These are phyloP conservation scores for Tephrocybe sp. DNA, from an alignment of 768 basidiomycete genomes.

Conservation along the genomic window DNA sequence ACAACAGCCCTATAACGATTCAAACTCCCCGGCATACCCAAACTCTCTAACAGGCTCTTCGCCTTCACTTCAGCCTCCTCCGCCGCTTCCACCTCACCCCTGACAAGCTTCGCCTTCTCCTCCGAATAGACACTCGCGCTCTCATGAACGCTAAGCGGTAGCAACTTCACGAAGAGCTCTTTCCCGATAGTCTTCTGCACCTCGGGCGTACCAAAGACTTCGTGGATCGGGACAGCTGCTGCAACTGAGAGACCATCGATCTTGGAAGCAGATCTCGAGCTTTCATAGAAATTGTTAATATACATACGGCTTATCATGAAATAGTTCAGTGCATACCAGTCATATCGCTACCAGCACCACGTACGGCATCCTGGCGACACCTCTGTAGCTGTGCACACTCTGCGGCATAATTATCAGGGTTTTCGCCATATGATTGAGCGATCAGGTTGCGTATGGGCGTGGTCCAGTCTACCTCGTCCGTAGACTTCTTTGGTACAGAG, in stretches of 20 bases:
- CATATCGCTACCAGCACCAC: conserved; percentile 92
- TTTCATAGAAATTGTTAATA: conserved; percentile 17
- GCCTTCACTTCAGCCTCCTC: conserved; percentile 82
- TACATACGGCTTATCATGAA: neutral
- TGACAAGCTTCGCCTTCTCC: conserved; percentile 92
- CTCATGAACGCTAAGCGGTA: conserved; percentile 94
- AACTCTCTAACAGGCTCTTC: conserved; percentile 72
- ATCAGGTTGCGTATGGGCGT: conserved; percentile 82
- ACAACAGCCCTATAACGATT: conserved; percentile 68
- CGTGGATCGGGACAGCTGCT: conserved; percentile 87
- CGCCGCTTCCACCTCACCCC: conserved; percentile 83
- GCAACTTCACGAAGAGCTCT: conserved; percentile 82
- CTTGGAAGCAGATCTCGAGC: conserved; percentile 81
- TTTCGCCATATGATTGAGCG: conserved; percentile 90
- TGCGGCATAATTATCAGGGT: conserved; percentile 80
- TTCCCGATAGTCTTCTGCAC: conserved; percentile 93
- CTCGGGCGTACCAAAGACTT: conserved; percentile 86
- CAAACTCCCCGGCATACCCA: conserved; percentile 74
- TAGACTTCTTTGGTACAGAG: conserved; percentile 90
- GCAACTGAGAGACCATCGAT: conserved; percentile 86
- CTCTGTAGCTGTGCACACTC: conserved; percentile 86
- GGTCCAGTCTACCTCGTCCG: conserved; percentile 96
- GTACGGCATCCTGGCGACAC: conserved; percentile 93
- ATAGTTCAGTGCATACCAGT: conserved; percentile 60
- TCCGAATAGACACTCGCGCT: conserved; percentile 96